Percentiles rank a stretch among this genome's conserved stretches.
phyloP scores from a whole-genome alignment of 1,284 basidiomycete genomes.

The Moesziomyces sp. region DNA sequence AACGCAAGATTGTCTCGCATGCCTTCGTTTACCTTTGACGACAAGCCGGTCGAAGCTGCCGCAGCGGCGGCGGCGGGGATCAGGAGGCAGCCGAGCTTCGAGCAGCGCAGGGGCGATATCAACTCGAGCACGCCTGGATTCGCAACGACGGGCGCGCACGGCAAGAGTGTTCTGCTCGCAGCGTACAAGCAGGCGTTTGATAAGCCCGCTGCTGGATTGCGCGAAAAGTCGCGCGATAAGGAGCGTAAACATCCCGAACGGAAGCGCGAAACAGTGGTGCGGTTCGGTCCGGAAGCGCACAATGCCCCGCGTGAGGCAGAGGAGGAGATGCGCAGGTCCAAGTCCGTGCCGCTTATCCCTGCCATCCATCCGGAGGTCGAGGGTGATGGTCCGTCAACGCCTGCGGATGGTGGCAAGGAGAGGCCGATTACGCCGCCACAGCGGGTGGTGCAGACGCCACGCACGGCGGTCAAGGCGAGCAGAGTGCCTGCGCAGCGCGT shows the following conservation, averaged over 20 bases:
- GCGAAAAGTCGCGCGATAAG: conserved; percentile 9
- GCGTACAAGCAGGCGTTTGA: conserved; percentile 45
- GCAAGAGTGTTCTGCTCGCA: conserved; percentile 28
- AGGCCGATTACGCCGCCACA: conserved; percentile 19
- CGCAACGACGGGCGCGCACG: conserved; percentile 26
- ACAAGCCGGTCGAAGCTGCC: conserved; percentile 3
- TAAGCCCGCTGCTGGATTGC: neutral
- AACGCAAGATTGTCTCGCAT: conserved; percentile 30
- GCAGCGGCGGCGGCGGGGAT: conserved; percentile 3
- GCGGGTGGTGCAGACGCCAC: conserved; percentile 22
- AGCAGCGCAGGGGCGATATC: conserved; percentile 17
- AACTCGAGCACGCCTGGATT: conserved; percentile 21
- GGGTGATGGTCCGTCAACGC: too few relatives aligned
- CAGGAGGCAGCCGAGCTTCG: conserved; percentile 29
- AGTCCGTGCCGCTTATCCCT: conserved; percentile 22
- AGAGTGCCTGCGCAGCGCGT: conserved; percentile 36
- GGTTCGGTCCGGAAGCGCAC: conserved; percentile 18
- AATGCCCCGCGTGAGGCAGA: neutral
- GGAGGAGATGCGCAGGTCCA: conserved; percentile 18
- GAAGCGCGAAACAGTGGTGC: conserved; percentile 34
- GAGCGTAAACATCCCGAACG: neutral
- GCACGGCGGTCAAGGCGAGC: conserved; percentile 33
- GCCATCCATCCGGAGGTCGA: conserved; percentile 5
- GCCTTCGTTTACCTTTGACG: conserved; percentile 33
- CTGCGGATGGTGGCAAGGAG: neutral